phyloP scores from a whole-genome alignment of 1,139 yeast genomes.

The Yamadazyma blattariae region DNA sequence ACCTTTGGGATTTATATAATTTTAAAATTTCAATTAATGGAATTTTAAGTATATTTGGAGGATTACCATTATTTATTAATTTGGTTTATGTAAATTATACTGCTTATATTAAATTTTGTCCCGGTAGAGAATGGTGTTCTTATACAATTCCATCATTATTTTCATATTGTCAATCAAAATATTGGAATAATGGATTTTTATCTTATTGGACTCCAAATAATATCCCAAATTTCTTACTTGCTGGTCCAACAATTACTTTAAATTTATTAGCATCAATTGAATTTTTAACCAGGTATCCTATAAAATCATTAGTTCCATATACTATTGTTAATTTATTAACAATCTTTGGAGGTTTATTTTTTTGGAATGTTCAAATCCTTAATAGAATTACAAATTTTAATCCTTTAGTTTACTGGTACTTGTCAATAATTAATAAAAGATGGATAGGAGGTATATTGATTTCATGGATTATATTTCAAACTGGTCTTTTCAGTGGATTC shows the following conservation, averaged over 20 bases:
- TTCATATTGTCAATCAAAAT: constrained; percentile 70
- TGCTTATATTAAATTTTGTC: constrained; percentile 64
- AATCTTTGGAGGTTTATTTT: constrained; percentile 49
- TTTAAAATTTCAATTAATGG: constrained; percentile 10
- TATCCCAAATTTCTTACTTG: constrained; percentile 80
- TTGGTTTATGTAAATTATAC: constrained; percentile 46
- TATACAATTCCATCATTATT: constrained; percentile 57
- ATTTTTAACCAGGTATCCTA: constrained; percentile 36
- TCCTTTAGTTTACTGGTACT: constrained; percentile 74
- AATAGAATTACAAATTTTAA: constrained; percentile 75
- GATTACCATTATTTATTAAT: constrained; percentile 47
- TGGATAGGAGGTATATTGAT: constrained; percentile 24
- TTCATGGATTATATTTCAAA: constrained; percentile 57
- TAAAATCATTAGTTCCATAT: constrained; percentile 28
- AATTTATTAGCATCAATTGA: constrained; percentile 21
- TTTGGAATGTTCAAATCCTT: constrained; percentile 85
- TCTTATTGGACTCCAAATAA: constrained; percentile 80
- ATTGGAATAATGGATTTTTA: constrained; percentile 85
- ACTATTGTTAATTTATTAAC: constrained; percentile 39
- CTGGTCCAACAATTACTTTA: constrained; percentile 59
- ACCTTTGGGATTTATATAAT: constrained; percentile 52
- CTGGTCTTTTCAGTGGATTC: constrained; percentile 61
- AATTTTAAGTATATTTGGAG: constrained; percentile 39
- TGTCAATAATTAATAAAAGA: constrained; percentile 30
- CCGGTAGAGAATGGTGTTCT: constrained; percentile 78